Evolutionary conservation across 345 rosid genomes (phyloP), one percentile per base, ranked within the genome.

Genomic region (Dimocarpus longan): DNA sequence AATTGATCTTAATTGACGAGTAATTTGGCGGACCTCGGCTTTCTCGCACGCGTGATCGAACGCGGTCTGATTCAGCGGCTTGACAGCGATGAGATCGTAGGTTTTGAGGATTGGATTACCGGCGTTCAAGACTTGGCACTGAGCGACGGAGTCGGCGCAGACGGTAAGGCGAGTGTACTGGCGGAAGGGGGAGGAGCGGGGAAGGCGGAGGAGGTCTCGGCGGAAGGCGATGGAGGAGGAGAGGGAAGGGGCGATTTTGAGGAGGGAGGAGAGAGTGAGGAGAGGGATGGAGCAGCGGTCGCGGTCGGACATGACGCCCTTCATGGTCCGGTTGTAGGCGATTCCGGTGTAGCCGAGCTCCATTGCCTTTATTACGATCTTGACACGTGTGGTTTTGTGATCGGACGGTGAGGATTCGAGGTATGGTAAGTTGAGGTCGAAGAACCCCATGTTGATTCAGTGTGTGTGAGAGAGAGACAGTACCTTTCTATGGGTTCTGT

Each of bases 111-210:
- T 56, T 6, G 89, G 91, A 75, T 96, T 96, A 12, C 91, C 95
- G 1, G 93, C 71, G 63, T 91, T 96, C 70, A 96, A 87, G 15
- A 84, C 86, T 76, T 83, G 91, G 22, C 88, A 81, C 83, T 92
- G 96, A 70, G 92, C 76, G 1, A 81, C 71, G 19, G 68, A 83
- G 26, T 96, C 97, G 1, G 89, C 89, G 21, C 73, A 78, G 72
- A 96, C 91, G 0, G 97, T 91, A 79, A 94, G 84, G 75, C 98
- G 97, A 9, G 95, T 90, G 91, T 93, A 94, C 89, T 94, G 98
- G 46, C 97, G 92, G 87, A 91, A 93, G 70, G 98, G 89, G 28
- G 94, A 82, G 79, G 85, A 57, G 71, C 88, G 88, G 1, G 92
- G 90, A 75, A 90, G 78, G 13, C 89, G 82, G 39, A 96, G 97